These are phyloP conservation scores for Oxalis stricta DNA, from an alignment of 441 rosid species.

Conservation along the genomic window DNA sequence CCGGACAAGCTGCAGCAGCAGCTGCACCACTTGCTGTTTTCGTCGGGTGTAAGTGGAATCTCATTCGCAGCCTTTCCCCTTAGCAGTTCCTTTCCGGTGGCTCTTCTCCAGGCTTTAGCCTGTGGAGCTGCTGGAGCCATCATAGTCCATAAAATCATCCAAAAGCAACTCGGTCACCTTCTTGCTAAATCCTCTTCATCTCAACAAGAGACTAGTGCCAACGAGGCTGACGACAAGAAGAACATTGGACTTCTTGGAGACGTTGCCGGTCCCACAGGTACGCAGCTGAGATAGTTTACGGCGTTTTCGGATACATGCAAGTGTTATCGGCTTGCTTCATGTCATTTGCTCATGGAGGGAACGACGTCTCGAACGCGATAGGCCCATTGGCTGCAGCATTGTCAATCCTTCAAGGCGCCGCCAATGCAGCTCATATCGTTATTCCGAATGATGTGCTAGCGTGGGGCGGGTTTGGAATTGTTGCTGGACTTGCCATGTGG, in stretches of 20 bases:
- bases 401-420: slow-evolving; percentile 68
- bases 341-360: slow-evolving; percentile 99
- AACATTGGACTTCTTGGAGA: slow-evolving; percentile 72
- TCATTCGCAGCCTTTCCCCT: slow-evolving; percentile 87
- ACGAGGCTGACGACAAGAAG: slow-evolving; percentile 22
- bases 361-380: slow-evolving; percentile 92
- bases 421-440: slow-evolving; percentile 42
- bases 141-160: slow-evolving; percentile 51
- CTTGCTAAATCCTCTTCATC: slow-evolving; percentile 35
- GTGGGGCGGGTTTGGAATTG: slow-evolving; percentile 98
- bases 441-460: slow-evolving; percentile 86
- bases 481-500: slow-evolving; percentile 87
- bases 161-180: slow-evolving; percentile 83
- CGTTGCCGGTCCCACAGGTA: slow-evolving; percentile 87
- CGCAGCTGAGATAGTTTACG: slow-evolving; percentile 87
- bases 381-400: slow-evolving; percentile 95
- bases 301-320: slow-evolving; percentile 94
- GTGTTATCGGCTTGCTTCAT: slow-evolving; percentile 96
- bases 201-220: slow-evolving; percentile 26
- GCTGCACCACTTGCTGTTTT: slow-evolving; percentile 94
- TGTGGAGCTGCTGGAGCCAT: slow-evolving; percentile 82
- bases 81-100: slow-evolving; percentile 47
- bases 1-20: slow-evolving; percentile 94
- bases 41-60: slow-evolving; percentile 63
- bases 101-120: slow-evolving; percentile 70